Evolutionary conservation across 1,139 yeast species (phyloP), one percentile per base, ranked within the genome.

Genomic region (Saccharomyces hybrid): DNA sequence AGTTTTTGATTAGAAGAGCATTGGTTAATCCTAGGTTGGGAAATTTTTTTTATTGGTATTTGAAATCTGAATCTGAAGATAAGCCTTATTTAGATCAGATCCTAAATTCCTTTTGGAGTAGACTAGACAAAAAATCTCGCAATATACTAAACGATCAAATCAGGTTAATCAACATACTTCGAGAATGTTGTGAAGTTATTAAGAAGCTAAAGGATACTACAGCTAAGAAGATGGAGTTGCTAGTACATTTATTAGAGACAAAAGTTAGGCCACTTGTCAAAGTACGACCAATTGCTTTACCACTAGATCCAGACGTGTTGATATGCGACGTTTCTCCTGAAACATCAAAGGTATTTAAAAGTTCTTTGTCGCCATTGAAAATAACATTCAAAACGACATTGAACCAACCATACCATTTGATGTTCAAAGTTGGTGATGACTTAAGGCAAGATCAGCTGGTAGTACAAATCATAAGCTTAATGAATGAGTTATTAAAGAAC

Each of bases 371-470:
- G 3, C 99, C 99, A 0, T 75, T 93, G 54, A 90, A 90, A 66
- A 78, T 93, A 47, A 81, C 90, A 0, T 83, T 93, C 66, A 84
- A 80, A 61, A 85, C 95, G 0, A 87, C 85, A 0, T 71, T 68
- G 1, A 77, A 75, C 51, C 29, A 49, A 3, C 41, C 48, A 5
- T 95, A 90, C 69, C 83, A 96, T 3, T 73, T 93, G 48, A 93
- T 95, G 86, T 90, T 90, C 72, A 95, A 95, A 69, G 87, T 88
- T 51, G 99, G 99, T 2, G 99, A 95, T 71, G 99, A 95, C 68
- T 75, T 95, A 52, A 77, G 98, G 56, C 99, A 95, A 69, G 99
- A 95, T 73, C 99, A 95, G 69, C 78, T 95, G 61, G 96, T 93
- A 26, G 88, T 90, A 53, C 99, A 95, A 69, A 88, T 95, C 56